A percentile compares a stretch with the other conserved stretches of the same genome.
These are phyloP conservation scores for Pseudophaeomoniella oleicola DNA, from an alignment of 2,329 filamentous ascomycete species.

Conservation along the genomic window DNA sequence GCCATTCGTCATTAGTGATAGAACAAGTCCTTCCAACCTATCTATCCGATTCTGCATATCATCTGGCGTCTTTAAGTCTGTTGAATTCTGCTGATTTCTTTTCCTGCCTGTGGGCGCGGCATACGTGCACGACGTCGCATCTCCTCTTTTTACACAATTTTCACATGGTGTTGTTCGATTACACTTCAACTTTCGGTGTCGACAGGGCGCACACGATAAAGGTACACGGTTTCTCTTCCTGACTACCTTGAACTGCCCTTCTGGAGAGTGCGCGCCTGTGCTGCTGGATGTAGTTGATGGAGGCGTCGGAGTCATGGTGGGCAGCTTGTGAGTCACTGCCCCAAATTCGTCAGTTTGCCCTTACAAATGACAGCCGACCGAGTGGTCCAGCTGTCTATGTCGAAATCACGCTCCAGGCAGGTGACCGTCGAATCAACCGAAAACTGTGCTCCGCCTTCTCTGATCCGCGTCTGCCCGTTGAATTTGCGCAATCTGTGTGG, in stretches of 20 bases:
- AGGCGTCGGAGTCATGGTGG: conserved; percentile 60
- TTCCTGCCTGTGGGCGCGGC: conserved; percentile 56
- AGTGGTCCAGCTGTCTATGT: too few species aligned
- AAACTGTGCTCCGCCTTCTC: too few species aligned
- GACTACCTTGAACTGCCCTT: conserved; percentile 74
- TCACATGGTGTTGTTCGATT: conserved; percentile 83
- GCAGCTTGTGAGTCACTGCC: too few species aligned
- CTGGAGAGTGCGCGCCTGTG: conserved; percentile 59
- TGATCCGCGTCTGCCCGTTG: too few species aligned
- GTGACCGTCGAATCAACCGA: too few species aligned
- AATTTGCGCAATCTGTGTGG: too few species aligned
- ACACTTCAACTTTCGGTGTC: conserved; percentile 90
- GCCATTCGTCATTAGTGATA: conserved; percentile 88
- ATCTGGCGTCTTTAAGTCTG: conserved; percentile 53
- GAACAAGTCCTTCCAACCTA: conserved; percentile 76
- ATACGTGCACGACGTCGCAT: conserved; percentile 72
- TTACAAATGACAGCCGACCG: too few species aligned
- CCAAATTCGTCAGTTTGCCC: too few species aligned
- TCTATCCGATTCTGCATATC: conserved; percentile 99
- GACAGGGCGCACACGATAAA: conserved; percentile 79
- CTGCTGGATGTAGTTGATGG: conserved; percentile 64
- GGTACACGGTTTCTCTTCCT: conserved; percentile 86
- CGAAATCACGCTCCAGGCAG: too few species aligned
- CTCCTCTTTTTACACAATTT: conserved; percentile 82
- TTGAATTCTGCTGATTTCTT: conserved; percentile 47